Evolutionary conservation across 163 green algal species (phyloP).

Genomic region (Picocystis sp.): DNA sequence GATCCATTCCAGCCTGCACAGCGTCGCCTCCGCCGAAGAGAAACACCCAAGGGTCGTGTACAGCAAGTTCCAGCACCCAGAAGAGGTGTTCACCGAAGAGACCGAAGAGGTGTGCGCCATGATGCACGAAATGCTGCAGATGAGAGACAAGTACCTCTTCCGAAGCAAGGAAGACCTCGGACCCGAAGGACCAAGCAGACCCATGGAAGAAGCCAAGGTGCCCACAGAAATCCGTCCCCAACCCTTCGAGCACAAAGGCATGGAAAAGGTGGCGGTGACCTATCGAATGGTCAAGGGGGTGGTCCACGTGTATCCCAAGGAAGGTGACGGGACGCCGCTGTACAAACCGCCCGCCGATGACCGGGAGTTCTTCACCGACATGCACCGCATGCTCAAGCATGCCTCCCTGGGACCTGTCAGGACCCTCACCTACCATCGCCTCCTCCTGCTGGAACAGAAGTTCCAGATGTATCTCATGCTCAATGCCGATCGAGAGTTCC

Average conservation of each 20-base stretch:
- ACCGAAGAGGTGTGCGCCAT: too few relatives aligned
- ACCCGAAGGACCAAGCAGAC: slow-evolving; percentile 29
- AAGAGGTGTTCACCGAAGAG: too few relatives aligned
- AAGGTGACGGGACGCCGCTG: slow-evolving; percentile 9
- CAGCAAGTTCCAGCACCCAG: too few relatives aligned
- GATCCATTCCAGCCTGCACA: too few relatives aligned
- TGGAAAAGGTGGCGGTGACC: neutral
- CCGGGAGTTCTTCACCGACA: slow-evolving; percentile 32
- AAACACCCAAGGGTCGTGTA: too few relatives aligned
- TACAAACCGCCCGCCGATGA: slow-evolving; percentile 19
- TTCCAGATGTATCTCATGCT: slow-evolving; percentile 96
- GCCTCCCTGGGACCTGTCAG: slow-evolving; percentile 45
- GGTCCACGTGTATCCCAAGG: slow-evolving; percentile 30
- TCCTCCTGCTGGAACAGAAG: slow-evolving; percentile 87
- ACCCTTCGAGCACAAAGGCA: neutral
- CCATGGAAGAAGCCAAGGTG: slow-evolving; percentile 1
- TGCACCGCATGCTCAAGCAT: slow-evolving; percentile 48
- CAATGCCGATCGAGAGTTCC: slow-evolving; percentile 94
- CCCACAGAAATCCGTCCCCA: slow-evolving; percentile 19
- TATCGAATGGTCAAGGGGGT: slow-evolving; percentile 72
- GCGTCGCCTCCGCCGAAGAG: too few relatives aligned
- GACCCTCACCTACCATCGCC: slow-evolving; percentile 76
- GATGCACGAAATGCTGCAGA: slow-evolving; percentile 15
- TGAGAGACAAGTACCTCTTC: slow-evolving; percentile 46
- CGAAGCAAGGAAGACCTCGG: slow-evolving; percentile 14